Conservation (phyloP, 2,329 filamentous ascomycete genomes). For the Microcyclospora pomicola region DNA sequence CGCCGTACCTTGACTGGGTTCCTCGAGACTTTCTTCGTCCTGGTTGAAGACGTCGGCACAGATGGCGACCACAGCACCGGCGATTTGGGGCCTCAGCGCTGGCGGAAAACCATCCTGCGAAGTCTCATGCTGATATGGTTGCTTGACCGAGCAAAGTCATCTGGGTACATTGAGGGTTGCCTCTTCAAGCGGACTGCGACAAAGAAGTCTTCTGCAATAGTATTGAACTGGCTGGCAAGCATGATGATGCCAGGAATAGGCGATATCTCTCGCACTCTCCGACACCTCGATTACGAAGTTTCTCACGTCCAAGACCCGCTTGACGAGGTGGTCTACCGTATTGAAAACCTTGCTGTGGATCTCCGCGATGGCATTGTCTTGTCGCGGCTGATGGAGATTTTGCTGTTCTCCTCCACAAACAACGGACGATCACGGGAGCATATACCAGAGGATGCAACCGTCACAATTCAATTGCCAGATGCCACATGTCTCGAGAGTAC, state of each 20-base stretch:
- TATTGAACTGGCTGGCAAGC: slow-evolving; percentile 38
- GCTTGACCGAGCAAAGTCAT: slow-evolving; percentile 40
- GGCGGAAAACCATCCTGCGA: slow-evolving; percentile 43
- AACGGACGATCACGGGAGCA: neutral
- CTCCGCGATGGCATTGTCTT: slow-evolving; percentile 47
- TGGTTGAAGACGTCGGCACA: slow-evolving; percentile 40
- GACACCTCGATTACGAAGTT: slow-evolving; percentile 44
- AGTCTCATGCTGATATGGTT: slow-evolving; percentile 47
- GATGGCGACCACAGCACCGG: slow-evolving; percentile 2
- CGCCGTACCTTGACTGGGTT: slow-evolving; percentile 26
- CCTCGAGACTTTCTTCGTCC: slow-evolving; percentile 43
- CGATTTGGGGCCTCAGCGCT: slow-evolving; percentile 14
- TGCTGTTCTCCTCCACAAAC: slow-evolving; percentile 29
- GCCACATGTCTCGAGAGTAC: slow-evolving; percentile 30
- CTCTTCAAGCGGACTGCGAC: slow-evolving; percentile 40
- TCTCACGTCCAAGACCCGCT: slow-evolving; percentile 41
- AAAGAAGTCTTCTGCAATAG: slow-evolving; percentile 42
- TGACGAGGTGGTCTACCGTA: slow-evolving; percentile 44
- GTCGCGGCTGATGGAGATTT: slow-evolving; percentile 45
- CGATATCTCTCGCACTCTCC: slow-evolving; percentile 41
- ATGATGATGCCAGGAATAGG: slow-evolving; percentile 46
- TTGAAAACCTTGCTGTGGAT: slow-evolving; percentile 48
- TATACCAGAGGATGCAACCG: slow-evolving; percentile 20
- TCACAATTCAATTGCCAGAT: slow-evolving; percentile 33
- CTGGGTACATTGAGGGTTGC: slow-evolving; percentile 24